Evolutionary conservation across 208 protist genomes (phyloP), one percentile per base, ranked within the genome.

Genomic region (Trichomonas vaginalis): DNA sequence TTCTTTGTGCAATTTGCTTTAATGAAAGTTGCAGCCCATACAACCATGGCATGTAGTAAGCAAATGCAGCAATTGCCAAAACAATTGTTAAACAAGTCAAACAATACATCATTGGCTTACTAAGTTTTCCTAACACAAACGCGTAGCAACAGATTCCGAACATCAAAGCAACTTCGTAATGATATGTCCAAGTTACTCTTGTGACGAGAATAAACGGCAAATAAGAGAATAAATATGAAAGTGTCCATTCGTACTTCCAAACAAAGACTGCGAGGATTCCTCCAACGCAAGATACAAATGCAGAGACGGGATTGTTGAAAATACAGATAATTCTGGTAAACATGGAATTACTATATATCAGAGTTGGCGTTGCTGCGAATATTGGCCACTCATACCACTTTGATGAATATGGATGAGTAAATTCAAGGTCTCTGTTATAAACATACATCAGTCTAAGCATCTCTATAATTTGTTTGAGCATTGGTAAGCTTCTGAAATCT

Each of bases 311-410:
- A 51, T 92, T 92, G 45, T 42, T 92, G 39, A 92, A 92, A 0
- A 92, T 48, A 39, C 42, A 92, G 39, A 92, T 17, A 8, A 92
- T 48, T 51, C 0, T 51, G 4, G 14, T 48, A 10, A 39, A 17
- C 17, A 12, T 32, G 40, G 0, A 6, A 42, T 0, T 15, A 39
- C 15, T 39, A 32, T 56, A 92, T 49, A 92, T 17, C 3, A 51
- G 37, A 39, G 45, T 51, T 92, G 86, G 86, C 56, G 40, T 48
- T 8, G 23, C 42, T 21, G 45, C 8, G 23, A 51, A 35, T 39
- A 92, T 10, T 56, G 86, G 86, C 86, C 86, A 92, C 37, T 92
- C n/a, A 39, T 92, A 92, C 86, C 86, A 92, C 15, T 92, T 51
- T 35, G 86, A 51, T 14, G 32, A 8, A 51, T 51, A 92, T 49